A percentile compares a stretch with the other conserved stretches of the same genome.
Evolutionary conservation across 768 basidiomycete genomes (phyloP).

Genomic region (Paxillus ammoniavirescens): DNA sequence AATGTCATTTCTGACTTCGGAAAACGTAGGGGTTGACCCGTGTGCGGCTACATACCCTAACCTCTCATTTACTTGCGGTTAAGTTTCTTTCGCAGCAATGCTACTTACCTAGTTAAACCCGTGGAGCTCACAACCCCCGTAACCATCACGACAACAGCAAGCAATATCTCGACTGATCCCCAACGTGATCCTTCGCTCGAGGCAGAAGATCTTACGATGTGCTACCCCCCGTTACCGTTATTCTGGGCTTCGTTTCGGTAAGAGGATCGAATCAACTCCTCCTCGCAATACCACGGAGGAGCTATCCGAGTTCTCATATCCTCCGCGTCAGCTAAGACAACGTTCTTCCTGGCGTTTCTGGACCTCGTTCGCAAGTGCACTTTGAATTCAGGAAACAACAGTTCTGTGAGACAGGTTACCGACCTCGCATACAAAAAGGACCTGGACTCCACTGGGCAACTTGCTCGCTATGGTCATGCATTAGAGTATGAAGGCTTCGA

Average conservation of each 20-base stretch:
- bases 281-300: constrained; percentile 47
- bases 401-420: constrained; percentile 38
- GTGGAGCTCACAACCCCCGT: too few species aligned
- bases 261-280: constrained; percentile 66
- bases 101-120: too few species aligned
- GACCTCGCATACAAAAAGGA: constrained; percentile 63
- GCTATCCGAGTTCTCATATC: constrained; percentile 55
- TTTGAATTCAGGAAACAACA: neutral
- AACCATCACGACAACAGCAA: too few species aligned
- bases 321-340: constrained; percentile 71
- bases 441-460: constrained; percentile 47
- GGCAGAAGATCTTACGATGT: constrained; percentile 65
- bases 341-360: constrained; percentile 69
- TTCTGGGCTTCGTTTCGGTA: constrained; percentile 80
- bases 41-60: too few species aligned
- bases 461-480: constrained; percentile 57
- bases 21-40: too few species aligned
- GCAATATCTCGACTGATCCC: constrained; percentile 47
- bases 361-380: constrained; percentile 51
- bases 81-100: too few species aligned
- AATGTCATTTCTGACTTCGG: too few species aligned
- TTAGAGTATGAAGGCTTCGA: constrained; percentile 51
- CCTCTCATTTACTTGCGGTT: too few species aligned
- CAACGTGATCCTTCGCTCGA: constrained; percentile 47
- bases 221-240: constrained; percentile 66